Conservation (phyloP, 345 rosid genomes). For the Erucastrum elatum region DNA sequence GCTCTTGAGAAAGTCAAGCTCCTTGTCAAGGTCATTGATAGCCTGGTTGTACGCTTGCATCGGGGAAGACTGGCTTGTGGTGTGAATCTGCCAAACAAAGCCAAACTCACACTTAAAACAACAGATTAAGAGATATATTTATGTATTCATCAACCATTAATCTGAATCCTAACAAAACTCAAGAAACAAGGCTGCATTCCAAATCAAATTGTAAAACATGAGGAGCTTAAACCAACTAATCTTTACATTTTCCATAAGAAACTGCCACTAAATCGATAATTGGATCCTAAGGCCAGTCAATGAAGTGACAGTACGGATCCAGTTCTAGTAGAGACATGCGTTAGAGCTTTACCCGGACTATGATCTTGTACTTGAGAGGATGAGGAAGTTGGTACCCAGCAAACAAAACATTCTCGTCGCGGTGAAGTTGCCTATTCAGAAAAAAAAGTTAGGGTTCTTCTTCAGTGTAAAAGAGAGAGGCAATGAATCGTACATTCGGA, state of each 20-base stretch:
- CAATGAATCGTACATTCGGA: conserved; percentile 55
- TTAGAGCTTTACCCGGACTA: conserved; percentile 60
- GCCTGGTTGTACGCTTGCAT: conserved; percentile 98
- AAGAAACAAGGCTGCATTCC: not conserved
- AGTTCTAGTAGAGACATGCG: not conserved
- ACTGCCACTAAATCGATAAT: not conserved
- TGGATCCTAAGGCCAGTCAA: not conserved
- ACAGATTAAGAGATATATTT: not conserved
- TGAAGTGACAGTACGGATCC: not conserved
- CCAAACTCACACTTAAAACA: not conserved
- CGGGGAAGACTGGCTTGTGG: conserved; percentile 92
- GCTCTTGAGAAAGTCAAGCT: conserved; percentile 72
- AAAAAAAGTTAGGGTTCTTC: not conserved
- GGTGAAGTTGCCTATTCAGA: conserved; percentile 74
- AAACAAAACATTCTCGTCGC: conserved; percentile 84
- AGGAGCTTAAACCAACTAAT: not conserved
- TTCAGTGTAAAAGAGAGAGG: not conserved
- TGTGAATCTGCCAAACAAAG: conserved; percentile 68
- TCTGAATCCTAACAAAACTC: not conserved
- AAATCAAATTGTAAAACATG: not conserved
- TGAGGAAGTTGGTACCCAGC: conserved; percentile 98
- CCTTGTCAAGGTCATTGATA: conserved; percentile 89
- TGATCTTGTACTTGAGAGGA: conserved; percentile 87
- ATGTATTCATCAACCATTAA: conserved; percentile 7
- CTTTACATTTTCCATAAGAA: not conserved